A percentile compares a stretch with the other conserved stretches of the same genome.
Evolutionary conservation across 352 stramenopile genomes (phyloP).

Genomic region (Globisporangium lucens): DNA sequence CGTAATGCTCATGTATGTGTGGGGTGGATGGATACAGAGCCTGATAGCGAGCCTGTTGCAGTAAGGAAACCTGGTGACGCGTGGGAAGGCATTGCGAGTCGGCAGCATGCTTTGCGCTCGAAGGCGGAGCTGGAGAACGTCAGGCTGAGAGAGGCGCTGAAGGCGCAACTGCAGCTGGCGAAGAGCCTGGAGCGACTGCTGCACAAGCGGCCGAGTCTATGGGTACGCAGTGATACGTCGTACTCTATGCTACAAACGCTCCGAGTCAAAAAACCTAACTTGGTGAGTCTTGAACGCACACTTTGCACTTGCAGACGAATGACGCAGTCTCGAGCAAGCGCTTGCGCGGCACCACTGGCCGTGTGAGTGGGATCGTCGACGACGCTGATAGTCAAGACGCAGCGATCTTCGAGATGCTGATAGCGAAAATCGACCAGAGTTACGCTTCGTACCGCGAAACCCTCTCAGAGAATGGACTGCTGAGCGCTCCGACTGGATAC

Average conservation of each 20-base stretch:
- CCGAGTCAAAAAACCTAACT: too few species aligned
- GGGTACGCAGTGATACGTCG: background rate
- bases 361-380: background rate
- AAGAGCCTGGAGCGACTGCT: slow-evolving; percentile 11
- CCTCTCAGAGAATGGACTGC: background rate
- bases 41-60: background rate
- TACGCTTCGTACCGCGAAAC: slow-evolving; percentile 5
- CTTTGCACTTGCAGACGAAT: slow-evolving; percentile 4
- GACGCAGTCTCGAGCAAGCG: slow-evolving; percentile 5
- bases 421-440: slow-evolving; percentile 8
- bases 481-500: background rate
- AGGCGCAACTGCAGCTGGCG: slow-evolving; percentile 13
- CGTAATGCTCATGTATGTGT: background rate
- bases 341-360: background rate
- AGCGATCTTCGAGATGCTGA: background rate
- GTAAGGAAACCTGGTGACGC: background rate
- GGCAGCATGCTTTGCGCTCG: slow-evolving; percentile 11
- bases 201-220: slow-evolving; percentile 14
- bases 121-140: slow-evolving; percentile 19
- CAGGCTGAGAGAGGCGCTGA: slow-evolving; percentile 16
- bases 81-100: slow-evolving; percentile 19
- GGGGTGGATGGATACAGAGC: background rate
- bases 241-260: background rate
- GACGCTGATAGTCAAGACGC: slow-evolving; percentile 2
- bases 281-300: too few species aligned